Evolutionary conservation across 768 basidiomycete species (phyloP).

Genomic region (Leccinellum luteum): DNA sequence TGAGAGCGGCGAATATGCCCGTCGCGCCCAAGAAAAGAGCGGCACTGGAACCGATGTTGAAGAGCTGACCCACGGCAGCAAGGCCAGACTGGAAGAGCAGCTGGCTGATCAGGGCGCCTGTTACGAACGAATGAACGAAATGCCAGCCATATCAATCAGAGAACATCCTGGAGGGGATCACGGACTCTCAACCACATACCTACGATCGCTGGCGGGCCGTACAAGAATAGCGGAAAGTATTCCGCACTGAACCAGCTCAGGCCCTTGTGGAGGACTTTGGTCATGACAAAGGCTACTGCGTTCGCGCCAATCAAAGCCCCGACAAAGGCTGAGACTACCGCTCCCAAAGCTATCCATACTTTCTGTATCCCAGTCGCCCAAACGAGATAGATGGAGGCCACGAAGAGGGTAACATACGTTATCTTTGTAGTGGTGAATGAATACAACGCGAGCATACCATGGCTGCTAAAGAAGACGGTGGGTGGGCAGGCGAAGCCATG

Average conservation of each 20-base stretch:
- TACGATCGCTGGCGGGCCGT: slow-evolving; percentile 69
- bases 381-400: slow-evolving; percentile 46
- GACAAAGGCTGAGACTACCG: slow-evolving; percentile 48
- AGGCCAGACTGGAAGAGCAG: slow-evolving; percentile 55
- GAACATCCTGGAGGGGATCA: too few relatives aligned
- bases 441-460: slow-evolving; percentile 71
- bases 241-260: slow-evolving; percentile 88
- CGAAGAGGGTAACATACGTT: slow-evolving; percentile 54
- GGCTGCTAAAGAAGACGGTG: slow-evolving; percentile 75
- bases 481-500: slow-evolving; percentile 48
- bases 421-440: slow-evolving; percentile 68
- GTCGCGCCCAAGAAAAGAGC: slow-evolving; percentile 63
- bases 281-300: slow-evolving; percentile 67
- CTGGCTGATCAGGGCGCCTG: slow-evolving; percentile 67
- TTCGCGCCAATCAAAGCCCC: slow-evolving; percentile 68
- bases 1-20: slow-evolving; percentile 55
- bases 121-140: not conserved
- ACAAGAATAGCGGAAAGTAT: slow-evolving; percentile 61
- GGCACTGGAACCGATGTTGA: slow-evolving; percentile 74
- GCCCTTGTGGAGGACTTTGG: slow-evolving; percentile 53
- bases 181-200: slow-evolving; percentile 43
- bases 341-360: slow-evolving; percentile 41
- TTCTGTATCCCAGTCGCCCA: slow-evolving; percentile 29
- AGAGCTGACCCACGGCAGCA: slow-evolving; percentile 59
- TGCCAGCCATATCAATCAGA: not conserved